Evolutionary conservation across 208 protist genomes (phyloP).

Genomic region (Trypanosoma mega): DNA sequence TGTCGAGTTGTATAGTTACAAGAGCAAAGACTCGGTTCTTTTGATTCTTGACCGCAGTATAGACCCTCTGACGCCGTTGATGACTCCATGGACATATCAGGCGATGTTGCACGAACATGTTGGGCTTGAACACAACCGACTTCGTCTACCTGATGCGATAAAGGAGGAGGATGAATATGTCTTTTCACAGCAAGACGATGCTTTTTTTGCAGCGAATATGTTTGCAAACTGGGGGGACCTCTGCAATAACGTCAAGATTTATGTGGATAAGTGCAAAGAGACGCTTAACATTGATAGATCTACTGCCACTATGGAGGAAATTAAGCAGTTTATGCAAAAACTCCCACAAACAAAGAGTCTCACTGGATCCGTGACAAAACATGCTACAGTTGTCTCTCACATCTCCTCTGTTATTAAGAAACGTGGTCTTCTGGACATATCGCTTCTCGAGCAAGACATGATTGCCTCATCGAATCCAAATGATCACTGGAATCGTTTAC

Average conservation of each 20-base stretch:
- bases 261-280: slow-evolving; percentile 93
- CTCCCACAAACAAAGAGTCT: slow-evolving; percentile 81
- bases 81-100: slow-evolving; percentile 99
- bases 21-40: slow-evolving; percentile 54
- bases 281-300: slow-evolving; percentile 75
- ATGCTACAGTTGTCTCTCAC: slow-evolving; percentile 74
- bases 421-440: slow-evolving; percentile 88
- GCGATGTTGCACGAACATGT: slow-evolving; percentile 99
- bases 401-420: slow-evolving; percentile 81
- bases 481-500: slow-evolving; percentile 70
- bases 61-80: slow-evolving; percentile 96
- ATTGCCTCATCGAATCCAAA: slow-evolving; percentile 51
- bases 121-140: slow-evolving; percentile 92
- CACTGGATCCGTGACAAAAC: slow-evolving; percentile 81
- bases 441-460: slow-evolving; percentile 97
- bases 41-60: slow-evolving; percentile 82
- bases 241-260: slow-evolving; percentile 92
- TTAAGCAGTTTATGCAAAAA: slow-evolving; percentile 84
- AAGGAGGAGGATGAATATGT: slow-evolving; percentile 64
- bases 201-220: slow-evolving; percentile 95
- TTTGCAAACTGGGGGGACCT: slow-evolving; percentile 98
- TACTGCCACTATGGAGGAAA: slow-evolving; percentile 86
- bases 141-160: slow-evolving; percentile 47
- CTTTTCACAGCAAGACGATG: slow-evolving; percentile 91
- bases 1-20: slow-evolving; percentile 87